A percentile compares a stretch with the other conserved stretches of the same genome.
These are phyloP conservation scores for Candida maris DNA, from an alignment of 805 yeast species.

Conservation along the genomic window DNA sequence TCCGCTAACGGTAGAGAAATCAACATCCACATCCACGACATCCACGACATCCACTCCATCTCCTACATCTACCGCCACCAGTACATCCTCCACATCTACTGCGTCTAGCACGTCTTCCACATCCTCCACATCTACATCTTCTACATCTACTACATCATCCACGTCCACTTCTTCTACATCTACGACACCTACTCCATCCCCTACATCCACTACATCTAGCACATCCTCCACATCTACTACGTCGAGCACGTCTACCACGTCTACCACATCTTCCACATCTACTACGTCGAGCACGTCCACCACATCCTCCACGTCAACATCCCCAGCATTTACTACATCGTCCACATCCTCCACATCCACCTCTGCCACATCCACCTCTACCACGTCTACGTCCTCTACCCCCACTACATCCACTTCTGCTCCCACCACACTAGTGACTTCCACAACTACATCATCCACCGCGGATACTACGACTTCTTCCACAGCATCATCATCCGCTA, in stretches of 20 bases:
- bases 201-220: constrained; percentile 7
- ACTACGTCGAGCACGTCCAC: neutral
- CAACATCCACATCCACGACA: constrained; percentile 7
- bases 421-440: constrained; percentile 20
- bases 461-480: constrained; percentile 21
- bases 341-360: constrained; percentile 10
- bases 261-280: constrained; percentile 5
- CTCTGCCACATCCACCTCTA: constrained; percentile 9
- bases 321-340: constrained; percentile 16
- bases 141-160: constrained; percentile 11
- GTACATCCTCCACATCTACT: constrained; percentile 8
- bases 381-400: constrained; percentile 18
- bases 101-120: neutral
- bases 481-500: constrained; percentile 18
- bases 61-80: constrained; percentile 11
- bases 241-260: constrained; percentile 13
- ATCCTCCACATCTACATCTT: neutral
- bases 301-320: neutral
- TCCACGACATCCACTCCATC: constrained; percentile 9
- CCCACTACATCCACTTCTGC: constrained; percentile 22
- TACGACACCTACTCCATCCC: constrained; percentile 3
- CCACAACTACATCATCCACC: constrained; percentile 21
- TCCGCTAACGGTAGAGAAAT: constrained; percentile 2
- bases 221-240: constrained; percentile 10
- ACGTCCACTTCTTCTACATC: too few relatives aligned